These are phyloP conservation scores for Thinopyrum elongatum DNA, from an alignment of 176 grass and related monocot species.

Conservation along the genomic window DNA sequence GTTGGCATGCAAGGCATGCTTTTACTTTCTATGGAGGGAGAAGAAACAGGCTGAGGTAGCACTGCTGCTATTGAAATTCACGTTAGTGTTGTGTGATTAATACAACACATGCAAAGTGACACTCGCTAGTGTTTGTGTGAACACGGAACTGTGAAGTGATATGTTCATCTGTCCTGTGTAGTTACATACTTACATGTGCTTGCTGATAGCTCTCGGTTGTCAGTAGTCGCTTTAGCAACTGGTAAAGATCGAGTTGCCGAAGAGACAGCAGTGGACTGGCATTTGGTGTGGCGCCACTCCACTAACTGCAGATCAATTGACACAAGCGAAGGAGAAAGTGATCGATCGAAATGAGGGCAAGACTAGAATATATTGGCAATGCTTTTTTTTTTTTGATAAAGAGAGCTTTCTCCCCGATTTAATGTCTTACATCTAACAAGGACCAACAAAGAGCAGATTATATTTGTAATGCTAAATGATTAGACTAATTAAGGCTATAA, in stretches of 20 bases:
- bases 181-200: not conserved
- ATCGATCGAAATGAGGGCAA: not conserved
- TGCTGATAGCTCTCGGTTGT: not conserved
- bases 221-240: conserved; percentile 3
- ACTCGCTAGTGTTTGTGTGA: not conserved
- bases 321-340: not conserved
- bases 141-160: not conserved
- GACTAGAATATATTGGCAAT: too few species aligned
- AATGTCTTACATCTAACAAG: too few species aligned
- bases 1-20: too few species aligned
- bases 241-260: not conserved
- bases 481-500: conserved; percentile 6
- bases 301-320: conserved; percentile 29
- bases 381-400: too few species aligned
- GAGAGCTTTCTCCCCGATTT: too few species aligned
- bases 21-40: too few species aligned
- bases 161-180: not conserved
- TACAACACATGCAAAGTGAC: not conserved
- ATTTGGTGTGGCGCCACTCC: conserved; percentile 44
- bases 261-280: conserved; percentile 39
- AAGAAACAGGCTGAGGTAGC: too few species aligned
- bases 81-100: not conserved
- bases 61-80: too few species aligned
- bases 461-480: not conserved
- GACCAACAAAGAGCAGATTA: too few species aligned